Conservation (phyloP, 2,329 filamentous ascomycete species). For the Emmonsiellopsis sp. region DNA sequence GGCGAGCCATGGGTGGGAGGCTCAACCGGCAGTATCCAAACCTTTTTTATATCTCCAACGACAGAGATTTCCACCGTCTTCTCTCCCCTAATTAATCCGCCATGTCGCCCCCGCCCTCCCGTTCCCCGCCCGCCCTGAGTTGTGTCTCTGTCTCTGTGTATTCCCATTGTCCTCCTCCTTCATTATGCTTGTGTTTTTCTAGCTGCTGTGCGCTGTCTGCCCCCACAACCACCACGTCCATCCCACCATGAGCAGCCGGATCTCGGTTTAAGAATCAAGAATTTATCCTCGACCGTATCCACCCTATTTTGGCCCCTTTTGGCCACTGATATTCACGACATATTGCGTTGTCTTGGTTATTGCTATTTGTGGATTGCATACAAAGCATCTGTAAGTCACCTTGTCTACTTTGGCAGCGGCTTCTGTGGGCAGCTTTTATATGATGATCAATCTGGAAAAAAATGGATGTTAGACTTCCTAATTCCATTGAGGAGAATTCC, state of each 20-base stretch:
- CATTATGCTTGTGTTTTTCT: neutral
- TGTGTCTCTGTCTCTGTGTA: no score
- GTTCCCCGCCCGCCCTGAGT: no score
- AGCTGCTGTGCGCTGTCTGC: neutral
- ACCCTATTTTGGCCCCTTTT: neutral
- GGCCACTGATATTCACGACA: no score
- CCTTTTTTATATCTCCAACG: neutral
- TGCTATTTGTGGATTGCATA: neutral
- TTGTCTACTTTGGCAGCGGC: neutral
- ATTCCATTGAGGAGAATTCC: conserved; percentile 31
- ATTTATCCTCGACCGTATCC: neutral
- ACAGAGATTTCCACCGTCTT: no score
- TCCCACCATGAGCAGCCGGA: neutral
- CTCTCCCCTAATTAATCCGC: no score
- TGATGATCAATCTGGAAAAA: conserved; percentile 22
- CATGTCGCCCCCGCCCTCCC: no score
- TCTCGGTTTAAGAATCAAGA: neutral
- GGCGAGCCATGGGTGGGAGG: neutral
- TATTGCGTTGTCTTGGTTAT: no score
- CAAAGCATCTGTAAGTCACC: neutral
- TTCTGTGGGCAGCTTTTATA: conserved; percentile 19
- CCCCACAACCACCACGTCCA: neutral
- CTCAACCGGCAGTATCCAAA: neutral
- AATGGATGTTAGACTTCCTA: conserved; percentile 42
- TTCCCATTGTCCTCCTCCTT: neutral